Base-by-base conservation (phyloP, 306 rosid genomes). In the Sindora glabra region DNA sequence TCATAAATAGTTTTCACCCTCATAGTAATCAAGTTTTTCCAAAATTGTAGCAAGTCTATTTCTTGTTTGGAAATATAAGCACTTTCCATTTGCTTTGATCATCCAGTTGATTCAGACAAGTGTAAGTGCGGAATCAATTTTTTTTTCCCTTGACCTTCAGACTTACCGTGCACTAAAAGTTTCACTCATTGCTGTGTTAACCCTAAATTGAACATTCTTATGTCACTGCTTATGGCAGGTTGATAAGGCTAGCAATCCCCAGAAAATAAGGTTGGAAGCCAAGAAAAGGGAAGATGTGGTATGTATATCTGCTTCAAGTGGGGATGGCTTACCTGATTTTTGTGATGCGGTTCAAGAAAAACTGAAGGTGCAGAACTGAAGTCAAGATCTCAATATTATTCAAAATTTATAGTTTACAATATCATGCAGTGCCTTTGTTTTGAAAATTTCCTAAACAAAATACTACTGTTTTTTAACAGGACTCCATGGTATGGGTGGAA, bases 401-500 rank as follows among this genome's bases (percentile, higher is more conserved):
- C 11, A 10, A 30, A 32, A 46, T 34, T 8, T 65, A 22, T 40
- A 33, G 41, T 25, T 17, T 49, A 48, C 32, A 17, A 40, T 70
- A 52, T 34, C 44, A 19, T 8, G 26, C 5, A 11, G 22, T 46
- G 67, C 33, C 33, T 55, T 51, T 53, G 73, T 55, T 37, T 18
- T 14, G 69, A 63, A 34, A 52, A 67, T 22, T 39, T 68, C 34
- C 62, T 12, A 22, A 44, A 10, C 30, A 40, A 38, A 55, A 24
- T 25, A 9, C 21, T 65, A 18, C 50, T 57, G 53, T 44, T 63
- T 21, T 39, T 40, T 67, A 30, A 59, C 74, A 92, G 99, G 90
- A 89, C 64, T 70, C 95, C 30, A 86, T 89, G 99, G 97, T 86
- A 22, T 92, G 97, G 95, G 85, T 94, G 48, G 99, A 86, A 79